A percentile compares a stretch with the other conserved stretches of the same genome.
These are phyloP conservation scores for Globisporangium mamillatum DNA, from an alignment of 352 stramenopile species.

Conservation along the genomic window DNA sequence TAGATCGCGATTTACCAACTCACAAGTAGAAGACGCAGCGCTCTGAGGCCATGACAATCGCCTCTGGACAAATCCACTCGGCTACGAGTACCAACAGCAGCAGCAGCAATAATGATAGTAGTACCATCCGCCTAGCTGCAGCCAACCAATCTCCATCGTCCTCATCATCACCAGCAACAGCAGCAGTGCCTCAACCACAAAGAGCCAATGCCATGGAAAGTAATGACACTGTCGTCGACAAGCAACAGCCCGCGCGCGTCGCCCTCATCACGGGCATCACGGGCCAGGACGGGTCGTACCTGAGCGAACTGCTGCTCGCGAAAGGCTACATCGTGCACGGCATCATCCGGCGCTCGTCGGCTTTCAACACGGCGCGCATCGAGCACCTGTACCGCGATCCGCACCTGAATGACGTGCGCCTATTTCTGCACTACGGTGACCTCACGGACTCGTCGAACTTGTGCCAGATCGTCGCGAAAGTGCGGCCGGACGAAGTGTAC, in stretches of 20 bases:
- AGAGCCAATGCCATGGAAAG: neutral
- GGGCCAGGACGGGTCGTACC: slow-evolving; percentile 98
- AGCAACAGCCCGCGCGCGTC: slow-evolving; percentile 29
- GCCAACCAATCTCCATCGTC: neutral
- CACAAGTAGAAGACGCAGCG: neutral
- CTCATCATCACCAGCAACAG: neutral
- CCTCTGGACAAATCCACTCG: neutral
- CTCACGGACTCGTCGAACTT: slow-evolving; percentile 97
- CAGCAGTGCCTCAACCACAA: neutral
- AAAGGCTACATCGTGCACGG: slow-evolving; percentile 96
- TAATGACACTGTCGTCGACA: neutral
- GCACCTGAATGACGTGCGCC: slow-evolving; percentile 90
- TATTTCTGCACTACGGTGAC: slow-evolving; percentile 99
- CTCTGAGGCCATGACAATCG: neutral
- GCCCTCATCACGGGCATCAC: slow-evolving; percentile 98
- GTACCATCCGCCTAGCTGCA: neutral
- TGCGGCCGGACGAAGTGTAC: slow-evolving; percentile 98
- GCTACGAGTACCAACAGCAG: neutral
- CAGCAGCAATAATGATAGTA: neutral
- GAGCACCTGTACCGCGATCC: slow-evolving; percentile 97
- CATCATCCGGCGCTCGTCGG: slow-evolving; percentile 96
- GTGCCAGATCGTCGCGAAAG: slow-evolving; percentile 93
- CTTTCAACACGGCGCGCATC: slow-evolving; percentile 98
- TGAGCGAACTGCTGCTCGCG: slow-evolving; percentile 95
- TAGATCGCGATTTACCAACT: neutral